Conservation (phyloP, 2,329 filamentous ascomycete species). For the Zarea fungicola region DNA sequence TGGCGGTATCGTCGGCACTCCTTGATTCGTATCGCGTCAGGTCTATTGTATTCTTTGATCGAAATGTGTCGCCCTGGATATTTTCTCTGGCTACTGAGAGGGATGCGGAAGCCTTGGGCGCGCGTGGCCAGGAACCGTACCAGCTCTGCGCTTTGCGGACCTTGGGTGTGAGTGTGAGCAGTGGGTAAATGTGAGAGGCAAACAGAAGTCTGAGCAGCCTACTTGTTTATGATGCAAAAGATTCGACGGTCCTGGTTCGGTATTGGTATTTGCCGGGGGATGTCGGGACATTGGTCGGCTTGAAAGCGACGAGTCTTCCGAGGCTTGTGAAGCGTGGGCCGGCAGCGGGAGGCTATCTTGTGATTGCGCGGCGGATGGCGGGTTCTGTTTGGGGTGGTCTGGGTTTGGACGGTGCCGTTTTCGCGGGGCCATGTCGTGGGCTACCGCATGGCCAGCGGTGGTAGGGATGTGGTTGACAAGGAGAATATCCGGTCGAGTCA, state of each 20-base stretch:
- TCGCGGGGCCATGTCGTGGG: conserved; percentile 26
- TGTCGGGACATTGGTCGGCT: conserved; percentile 11
- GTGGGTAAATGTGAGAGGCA: background rate
- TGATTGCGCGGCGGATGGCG: conserved; percentile 14
- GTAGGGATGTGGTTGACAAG: background rate
- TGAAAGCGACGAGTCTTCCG: conserved; percentile 10
- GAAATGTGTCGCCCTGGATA: conserved; percentile 52
- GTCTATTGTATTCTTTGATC: conserved; percentile 41
- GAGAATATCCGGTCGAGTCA: background rate
- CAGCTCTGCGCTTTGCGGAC: conserved; percentile 52
- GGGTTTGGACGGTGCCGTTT: conserved; percentile 29
- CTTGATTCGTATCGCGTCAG: conserved; percentile 47
- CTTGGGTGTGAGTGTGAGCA: conserved; percentile 26
- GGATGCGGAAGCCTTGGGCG: conserved; percentile 52
- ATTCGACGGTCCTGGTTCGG: background rate
- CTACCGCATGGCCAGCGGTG: background rate
- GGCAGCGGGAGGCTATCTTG: conserved; percentile 10
- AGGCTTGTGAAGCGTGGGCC: conserved; percentile 15
- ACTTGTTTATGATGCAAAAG: conserved; percentile 16
- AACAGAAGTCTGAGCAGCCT: background rate
- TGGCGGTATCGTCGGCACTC: conserved; percentile 29
- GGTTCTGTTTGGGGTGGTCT: conserved; percentile 18
- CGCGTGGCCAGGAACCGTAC: conserved; percentile 58
- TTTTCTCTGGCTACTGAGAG: conserved; percentile 57
- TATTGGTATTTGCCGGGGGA: background rate